Conservation (phyloP, 306 rosid species). For the Dryas octopetala region DNA sequence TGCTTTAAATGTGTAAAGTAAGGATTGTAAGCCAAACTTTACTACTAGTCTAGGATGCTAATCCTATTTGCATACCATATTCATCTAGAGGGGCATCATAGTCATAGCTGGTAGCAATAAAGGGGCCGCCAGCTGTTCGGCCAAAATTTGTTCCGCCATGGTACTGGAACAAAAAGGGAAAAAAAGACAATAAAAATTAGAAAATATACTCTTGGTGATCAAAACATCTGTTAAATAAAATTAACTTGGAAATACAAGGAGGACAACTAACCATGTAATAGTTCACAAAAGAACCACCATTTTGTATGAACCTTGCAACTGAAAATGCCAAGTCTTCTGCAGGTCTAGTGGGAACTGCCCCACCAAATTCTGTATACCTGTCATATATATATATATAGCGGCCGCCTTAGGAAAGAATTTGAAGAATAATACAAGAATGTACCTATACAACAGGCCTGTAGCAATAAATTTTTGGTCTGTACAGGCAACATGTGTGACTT, state of each 20-base stretch:
- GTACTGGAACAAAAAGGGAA: conserved; percentile 45
- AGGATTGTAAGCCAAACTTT: conserved; percentile 9
- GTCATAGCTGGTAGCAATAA: conserved; percentile 91
- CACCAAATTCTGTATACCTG: conserved; percentile 93
- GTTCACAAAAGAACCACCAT: conserved; percentile 80
- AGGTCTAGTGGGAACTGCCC: conserved; percentile 76
- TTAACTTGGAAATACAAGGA: neutral
- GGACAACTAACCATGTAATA: conserved; percentile 69
- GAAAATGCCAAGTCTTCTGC: conserved; percentile 85
- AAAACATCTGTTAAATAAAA: neutral
- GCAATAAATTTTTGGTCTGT: neutral
- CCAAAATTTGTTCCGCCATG: conserved; percentile 99
- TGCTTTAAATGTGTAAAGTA: neutral
- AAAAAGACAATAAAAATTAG: conserved; percentile 9
- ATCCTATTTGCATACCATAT: conserved; percentile 54
- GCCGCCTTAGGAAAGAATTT: neutral
- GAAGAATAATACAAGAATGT: conserved; percentile 4
- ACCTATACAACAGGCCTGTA: neutral
- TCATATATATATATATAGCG: neutral
- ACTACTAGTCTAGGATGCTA: conserved; percentile 2
- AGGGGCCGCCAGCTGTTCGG: conserved; percentile 80
- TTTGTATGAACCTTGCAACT: conserved; percentile 81
- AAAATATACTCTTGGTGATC: neutral
- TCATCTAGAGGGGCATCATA: conserved; percentile 93
- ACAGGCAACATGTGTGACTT: conserved; percentile 30